Percentiles rank a stretch among this genome's conserved stretches.
These are phyloP conservation scores for Moringa oleifera DNA, from an alignment of 345 rosid genomes.

Conservation along the genomic window DNA sequence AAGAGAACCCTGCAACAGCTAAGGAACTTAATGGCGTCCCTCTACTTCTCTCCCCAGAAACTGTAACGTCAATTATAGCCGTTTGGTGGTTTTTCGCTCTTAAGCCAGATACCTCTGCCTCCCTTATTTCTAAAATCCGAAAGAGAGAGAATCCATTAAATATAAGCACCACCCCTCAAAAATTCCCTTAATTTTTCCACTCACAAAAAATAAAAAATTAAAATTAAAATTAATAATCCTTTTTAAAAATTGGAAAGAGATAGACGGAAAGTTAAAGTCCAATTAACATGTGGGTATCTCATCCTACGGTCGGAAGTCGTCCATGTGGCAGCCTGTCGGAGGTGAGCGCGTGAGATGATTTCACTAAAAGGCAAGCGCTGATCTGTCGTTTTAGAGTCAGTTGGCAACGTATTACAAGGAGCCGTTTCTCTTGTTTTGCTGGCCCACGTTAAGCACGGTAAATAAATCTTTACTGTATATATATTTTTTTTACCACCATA, in stretches of 20 bases:
- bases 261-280: too few species aligned
- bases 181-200: background rate
- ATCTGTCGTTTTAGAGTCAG: constrained; percentile 9
- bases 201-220: constrained; percentile 1
- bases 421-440: background rate
- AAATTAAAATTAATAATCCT: background rate
- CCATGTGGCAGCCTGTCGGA: too few species aligned
- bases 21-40: constrained; percentile 11
- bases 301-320: too few species aligned
- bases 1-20: constrained; percentile 14
- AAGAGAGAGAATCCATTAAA: constrained; percentile 1
- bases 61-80: constrained; percentile 59
- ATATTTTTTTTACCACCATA: too few species aligned
- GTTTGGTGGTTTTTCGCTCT: constrained; percentile 48
- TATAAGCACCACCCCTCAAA: constrained; percentile 3
- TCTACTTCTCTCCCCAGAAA: constrained; percentile 17
- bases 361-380: background rate
- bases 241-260: too few species aligned
- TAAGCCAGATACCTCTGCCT: constrained; percentile 19
- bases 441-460: background rate
- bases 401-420: background rate
- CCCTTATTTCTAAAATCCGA: background rate
- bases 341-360: too few species aligned
- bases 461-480: background rate
- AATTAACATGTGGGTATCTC: too few species aligned